Conservation (phyloP, 768 basidiomycete genomes). For the Trametes cinnabarina region DNA sequence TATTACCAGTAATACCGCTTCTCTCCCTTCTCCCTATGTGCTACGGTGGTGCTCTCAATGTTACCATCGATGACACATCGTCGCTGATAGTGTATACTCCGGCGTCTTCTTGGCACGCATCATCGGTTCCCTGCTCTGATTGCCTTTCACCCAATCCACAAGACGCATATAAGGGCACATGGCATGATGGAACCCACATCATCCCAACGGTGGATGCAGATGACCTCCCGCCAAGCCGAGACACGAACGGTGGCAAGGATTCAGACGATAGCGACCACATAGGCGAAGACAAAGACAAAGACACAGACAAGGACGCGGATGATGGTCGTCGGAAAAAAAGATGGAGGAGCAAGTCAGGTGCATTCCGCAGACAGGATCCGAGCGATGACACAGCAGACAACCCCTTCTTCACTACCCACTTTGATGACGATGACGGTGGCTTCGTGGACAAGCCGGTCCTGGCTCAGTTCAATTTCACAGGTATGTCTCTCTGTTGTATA, state of each 20-base stretch:
- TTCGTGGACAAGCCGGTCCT: slow-evolving; percentile 24
- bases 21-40: neutral
- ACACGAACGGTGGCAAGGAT: neutral
- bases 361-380: slow-evolving; percentile 3
- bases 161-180: slow-evolving; percentile 22
- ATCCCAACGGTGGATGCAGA: slow-evolving; percentile 21
- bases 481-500: slow-evolving; percentile 17
- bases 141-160: slow-evolving; percentile 16
- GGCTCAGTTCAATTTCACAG: slow-evolving; percentile 30
- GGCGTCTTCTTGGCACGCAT: slow-evolving; percentile 24
- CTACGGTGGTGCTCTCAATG: slow-evolving; percentile 15
- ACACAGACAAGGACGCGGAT: slow-evolving; percentile 9
- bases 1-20: neutral
- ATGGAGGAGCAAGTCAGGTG: neutral
- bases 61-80: slow-evolving; percentile 26
- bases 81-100: slow-evolving; percentile 22
- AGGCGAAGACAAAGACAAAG: neutral
- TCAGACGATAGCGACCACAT: slow-evolving; percentile 3
- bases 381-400: slow-evolving; percentile 5
- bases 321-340: slow-evolving; percentile 1
- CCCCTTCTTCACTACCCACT: slow-evolving; percentile 24
- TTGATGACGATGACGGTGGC: slow-evolving; percentile 25
- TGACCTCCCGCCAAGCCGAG: neutral
- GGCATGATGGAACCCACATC: slow-evolving; percentile 28
- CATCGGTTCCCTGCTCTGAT: slow-evolving; percentile 15